phyloP scores from a whole-genome alignment of 257 asterid species.

The Fraxinus quadrangulata region DNA sequence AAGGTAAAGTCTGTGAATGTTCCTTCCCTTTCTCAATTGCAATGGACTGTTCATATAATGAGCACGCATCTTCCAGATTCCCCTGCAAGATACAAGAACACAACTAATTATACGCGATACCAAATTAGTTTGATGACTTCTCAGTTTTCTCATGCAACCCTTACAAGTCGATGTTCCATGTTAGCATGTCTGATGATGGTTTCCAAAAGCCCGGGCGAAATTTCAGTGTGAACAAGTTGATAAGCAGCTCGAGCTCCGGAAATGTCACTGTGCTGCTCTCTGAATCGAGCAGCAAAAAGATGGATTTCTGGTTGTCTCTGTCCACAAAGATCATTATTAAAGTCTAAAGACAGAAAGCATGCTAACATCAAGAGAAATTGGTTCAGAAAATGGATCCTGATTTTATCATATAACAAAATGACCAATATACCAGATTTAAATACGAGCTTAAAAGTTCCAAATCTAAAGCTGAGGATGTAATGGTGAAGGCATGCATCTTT shows the following conservation, averaged over 20 bases:
- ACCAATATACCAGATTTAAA: not conserved
- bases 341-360: constrained; percentile 18
- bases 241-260: constrained; percentile 91
- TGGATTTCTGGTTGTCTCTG: constrained; percentile 99
- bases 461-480: not conserved
- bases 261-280: constrained; percentile 79
- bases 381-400: not conserved
- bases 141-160: constrained; percentile 23
- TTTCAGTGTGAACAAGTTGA: constrained; percentile 88
- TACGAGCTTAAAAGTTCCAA: not conserved
- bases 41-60: constrained; percentile 86
- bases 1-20: constrained; percentile 81
- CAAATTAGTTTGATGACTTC: constrained; percentile 5
- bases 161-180: constrained; percentile 91
- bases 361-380: not conserved
- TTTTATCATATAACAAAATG: not conserved
- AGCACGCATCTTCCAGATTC: constrained; percentile 77
- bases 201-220: constrained; percentile 94
- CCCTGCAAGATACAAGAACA: constrained; percentile 55
- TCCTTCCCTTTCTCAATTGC: constrained; percentile 96
- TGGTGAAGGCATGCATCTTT: not conserved
- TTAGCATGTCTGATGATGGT: constrained; percentile 92
- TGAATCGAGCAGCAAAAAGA: constrained; percentile 87
- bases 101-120: constrained; percentile 19
- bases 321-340: constrained; percentile 22